Base-by-base conservation (phyloP, 441 rosid species). In the Aquilaria agallochum region DNA sequence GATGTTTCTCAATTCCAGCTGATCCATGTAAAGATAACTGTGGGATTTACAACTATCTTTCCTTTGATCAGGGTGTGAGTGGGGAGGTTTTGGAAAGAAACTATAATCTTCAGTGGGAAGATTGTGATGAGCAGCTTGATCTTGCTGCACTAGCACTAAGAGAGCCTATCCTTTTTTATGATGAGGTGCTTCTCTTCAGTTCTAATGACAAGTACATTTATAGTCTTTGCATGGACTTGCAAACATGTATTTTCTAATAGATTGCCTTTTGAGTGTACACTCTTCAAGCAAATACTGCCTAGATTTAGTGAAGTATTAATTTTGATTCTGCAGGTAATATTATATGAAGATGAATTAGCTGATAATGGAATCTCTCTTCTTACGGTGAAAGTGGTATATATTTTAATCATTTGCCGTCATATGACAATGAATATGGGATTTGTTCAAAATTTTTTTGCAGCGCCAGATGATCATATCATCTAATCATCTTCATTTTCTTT, bases 261-360 rank as follows among this genome's bases (percentile, higher is more conserved):
- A 56, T 53, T 20, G 14, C 32, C 27, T 48, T 73, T 15, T 48
- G 9, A 10, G 31, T 36, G 55, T 36, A 36, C 7, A 36, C 51
- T 62, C 27, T 59, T 75, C 49, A 47, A 34, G 54, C 3, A 31
- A 51, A 63, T 36, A 62, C 12, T 55, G 32, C 34, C 15, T 42
- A 50, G n/a, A 59, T 50, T 67, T 67, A 63, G 49, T 27, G 68
- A 71, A 62, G 50, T 62, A 55, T 13, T 73, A 59, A 63, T 52
- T 64, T 60, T 66, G 34, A 52, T 54, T 33, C 31, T 72, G 59
- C 84, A 94, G 98, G 93, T 90, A 50, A 83, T 95, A 70, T 74
- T 95, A 76, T 95, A 95, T 62, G 97, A 95, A 84, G 99, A 95
- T 69, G 99, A 95, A 77, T 83, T 95, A 62, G 97, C 97, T 67